Evolutionary conservation across 192 early-diverging fungal genomes (phyloP).

Genomic region (Backusella parvicylindrica): DNA sequence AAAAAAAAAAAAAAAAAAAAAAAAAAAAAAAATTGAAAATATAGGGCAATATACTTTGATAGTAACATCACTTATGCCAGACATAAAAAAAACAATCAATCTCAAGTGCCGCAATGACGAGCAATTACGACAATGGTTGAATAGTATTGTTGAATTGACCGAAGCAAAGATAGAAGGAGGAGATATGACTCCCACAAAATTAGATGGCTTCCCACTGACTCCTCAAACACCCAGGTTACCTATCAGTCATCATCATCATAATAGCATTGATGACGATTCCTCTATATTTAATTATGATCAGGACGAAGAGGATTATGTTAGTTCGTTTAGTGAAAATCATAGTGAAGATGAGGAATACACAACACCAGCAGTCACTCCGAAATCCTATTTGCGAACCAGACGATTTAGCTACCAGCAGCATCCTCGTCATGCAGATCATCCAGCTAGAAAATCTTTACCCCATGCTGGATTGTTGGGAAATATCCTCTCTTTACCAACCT

Average conservation of each 20-base stretch:
- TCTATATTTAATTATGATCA: slow-evolving; percentile 32
- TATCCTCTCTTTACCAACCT: neutral
- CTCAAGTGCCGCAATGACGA: slow-evolving; percentile 88
- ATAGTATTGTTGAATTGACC: neutral
- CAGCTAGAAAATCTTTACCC: neutral
- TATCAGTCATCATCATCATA: neutral
- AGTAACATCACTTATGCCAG: neutral
- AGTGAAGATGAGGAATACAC: slow-evolving; percentile 42
- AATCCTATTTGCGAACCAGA: neutral
- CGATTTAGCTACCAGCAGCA: neutral
- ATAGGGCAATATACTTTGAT: neutral
- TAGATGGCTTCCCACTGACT: neutral
- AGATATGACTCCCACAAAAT: neutral
- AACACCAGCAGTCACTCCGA: neutral
- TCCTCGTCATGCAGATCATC: slow-evolving; percentile 3
- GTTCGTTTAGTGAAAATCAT: slow-evolving; percentile 7
- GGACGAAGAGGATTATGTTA: slow-evolving; percentile 37
- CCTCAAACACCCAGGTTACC: slow-evolving; percentile 11
- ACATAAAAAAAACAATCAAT: slow-evolving; percentile 68
- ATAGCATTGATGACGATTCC: slow-evolving; percentile 18
- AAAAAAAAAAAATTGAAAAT: neutral
- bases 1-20: too few species aligned
- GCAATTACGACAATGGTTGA: slow-evolving; percentile 83
- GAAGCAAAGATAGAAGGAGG: neutral
- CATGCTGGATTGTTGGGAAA: neutral